phyloP scores from a whole-genome alignment of 1,284 basidiomycete genomes.

The Entoloma clypeatum region DNA sequence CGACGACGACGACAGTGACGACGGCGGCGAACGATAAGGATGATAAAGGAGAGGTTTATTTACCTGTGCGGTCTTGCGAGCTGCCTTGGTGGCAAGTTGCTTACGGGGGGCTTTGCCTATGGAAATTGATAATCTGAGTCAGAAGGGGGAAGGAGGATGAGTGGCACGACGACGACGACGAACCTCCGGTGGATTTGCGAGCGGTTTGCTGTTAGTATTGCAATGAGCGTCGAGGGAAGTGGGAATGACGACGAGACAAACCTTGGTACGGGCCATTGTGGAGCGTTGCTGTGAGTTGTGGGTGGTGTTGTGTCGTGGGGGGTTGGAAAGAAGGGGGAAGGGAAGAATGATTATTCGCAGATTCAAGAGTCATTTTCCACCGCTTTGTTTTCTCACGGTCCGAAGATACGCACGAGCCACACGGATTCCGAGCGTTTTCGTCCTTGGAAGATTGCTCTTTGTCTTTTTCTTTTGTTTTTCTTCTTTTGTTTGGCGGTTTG shows the following conservation, averaged over 20 bases:
- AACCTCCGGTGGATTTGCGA: constrained; percentile 80
- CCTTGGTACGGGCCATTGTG: constrained; percentile 75
- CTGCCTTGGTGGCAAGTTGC: constrained; percentile 90
- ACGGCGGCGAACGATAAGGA: constrained; percentile 23
- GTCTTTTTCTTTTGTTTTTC: constrained; percentile 26
- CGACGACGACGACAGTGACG: constrained; percentile 26
- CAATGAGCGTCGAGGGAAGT: constrained; percentile 27
- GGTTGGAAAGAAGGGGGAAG: constrained; percentile 39
- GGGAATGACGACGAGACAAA: constrained; percentile 28
- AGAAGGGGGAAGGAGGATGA: constrained; percentile 20
- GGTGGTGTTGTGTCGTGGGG: constrained; percentile 25
- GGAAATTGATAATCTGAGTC: constrained; percentile 13
- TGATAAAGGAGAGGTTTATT: too few species aligned
- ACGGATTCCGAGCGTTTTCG: constrained; percentile 39
- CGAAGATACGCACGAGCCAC: constrained; percentile 41
- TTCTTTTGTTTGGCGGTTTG: constrained; percentile 17
- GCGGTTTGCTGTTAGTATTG: constrained; percentile 64
- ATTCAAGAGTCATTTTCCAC: constrained; percentile 30
- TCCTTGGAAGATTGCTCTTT: constrained; percentile 40
- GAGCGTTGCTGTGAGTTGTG: constrained; percentile 19
- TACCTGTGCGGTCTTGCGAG: constrained; percentile 77
- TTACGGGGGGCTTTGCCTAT: constrained; percentile 83
- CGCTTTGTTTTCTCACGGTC: constrained; percentile 38
- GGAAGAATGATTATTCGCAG: constrained; percentile 30
- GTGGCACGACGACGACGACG: constrained; percentile 24